Evolutionary conservation across 163 green algal species (phyloP).

Genomic region (Chlorella variabilis): DNA sequence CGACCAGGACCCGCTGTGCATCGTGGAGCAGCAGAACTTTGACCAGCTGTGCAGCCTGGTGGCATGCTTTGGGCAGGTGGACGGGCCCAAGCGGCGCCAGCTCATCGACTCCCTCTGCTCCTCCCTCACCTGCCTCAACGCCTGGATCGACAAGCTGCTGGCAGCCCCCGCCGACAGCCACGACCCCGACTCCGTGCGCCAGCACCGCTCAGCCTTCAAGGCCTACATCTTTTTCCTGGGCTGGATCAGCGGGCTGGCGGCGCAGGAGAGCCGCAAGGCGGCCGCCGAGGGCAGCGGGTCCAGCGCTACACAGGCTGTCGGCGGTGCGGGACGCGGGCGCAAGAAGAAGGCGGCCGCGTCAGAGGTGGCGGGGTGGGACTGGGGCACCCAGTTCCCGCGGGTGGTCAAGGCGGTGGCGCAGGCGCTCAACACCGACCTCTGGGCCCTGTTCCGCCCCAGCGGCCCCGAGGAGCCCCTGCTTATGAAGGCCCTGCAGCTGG

Average conservation of each 20-base stretch:
- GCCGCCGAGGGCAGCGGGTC: not conserved
- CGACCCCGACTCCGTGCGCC: constrained; percentile 28
- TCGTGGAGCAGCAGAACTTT: constrained; percentile 67
- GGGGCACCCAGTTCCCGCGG: constrained; percentile 58
- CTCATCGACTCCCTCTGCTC: constrained; percentile 76
- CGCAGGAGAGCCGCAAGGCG: constrained; percentile 22
- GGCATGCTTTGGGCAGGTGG: constrained; percentile 40
- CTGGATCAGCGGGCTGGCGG: constrained; percentile 54
- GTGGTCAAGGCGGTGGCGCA: constrained; percentile 56
- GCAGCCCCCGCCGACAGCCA: constrained; percentile 19
- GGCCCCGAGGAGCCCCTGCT: constrained; percentile 64
- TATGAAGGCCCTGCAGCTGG: constrained; percentile 52
- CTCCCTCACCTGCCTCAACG: constrained; percentile 68
- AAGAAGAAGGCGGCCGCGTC: constrained; percentile 53
- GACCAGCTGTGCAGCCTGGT: constrained; percentile 61
- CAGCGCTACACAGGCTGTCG: constrained; percentile 12
- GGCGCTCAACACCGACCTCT: constrained; percentile 66
- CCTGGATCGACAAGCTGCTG: constrained; percentile 50
- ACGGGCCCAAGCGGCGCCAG: constrained; percentile 43
- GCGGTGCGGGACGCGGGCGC: constrained; percentile 16
- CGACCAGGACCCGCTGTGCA: constrained; percentile 63
- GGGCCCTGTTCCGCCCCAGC: constrained; percentile 62
- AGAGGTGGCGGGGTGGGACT: constrained; percentile 62
- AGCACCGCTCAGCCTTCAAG: constrained; percentile 70
- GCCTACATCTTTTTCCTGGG: constrained; percentile 79